A percentile compares a stretch with the other conserved stretches of the same genome.
Conservation (phyloP, 176 grass and related monocot species). For the Miscanthus lutarioriparius region DNA sequence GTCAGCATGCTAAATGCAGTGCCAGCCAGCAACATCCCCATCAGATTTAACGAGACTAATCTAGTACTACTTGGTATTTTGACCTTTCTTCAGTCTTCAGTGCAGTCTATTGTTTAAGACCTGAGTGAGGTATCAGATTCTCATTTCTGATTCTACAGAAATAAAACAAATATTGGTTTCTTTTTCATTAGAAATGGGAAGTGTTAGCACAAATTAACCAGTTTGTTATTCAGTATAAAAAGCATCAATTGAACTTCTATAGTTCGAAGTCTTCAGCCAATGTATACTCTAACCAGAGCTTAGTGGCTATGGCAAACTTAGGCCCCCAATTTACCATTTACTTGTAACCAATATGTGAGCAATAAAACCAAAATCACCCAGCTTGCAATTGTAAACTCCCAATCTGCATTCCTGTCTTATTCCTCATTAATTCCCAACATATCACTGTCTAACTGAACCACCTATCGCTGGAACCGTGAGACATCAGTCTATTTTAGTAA, state of each 20-base stretch:
- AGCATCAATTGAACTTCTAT: not conserved
- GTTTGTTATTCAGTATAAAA: not conserved
- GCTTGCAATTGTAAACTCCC: not conserved
- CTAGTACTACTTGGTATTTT: not conserved
- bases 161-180: not conserved
- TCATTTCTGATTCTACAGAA: not conserved
- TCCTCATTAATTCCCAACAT: not conserved
- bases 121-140: not conserved
- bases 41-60: not conserved
- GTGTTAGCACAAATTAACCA: not conserved
- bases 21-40: constrained; percentile 22
- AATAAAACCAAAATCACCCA: constrained; percentile 7
- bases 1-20: constrained; percentile 8
- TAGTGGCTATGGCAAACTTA: not conserved
- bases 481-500: constrained; percentile 8
- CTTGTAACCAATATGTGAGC: not conserved
- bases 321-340: not conserved
- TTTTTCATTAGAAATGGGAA: not conserved
- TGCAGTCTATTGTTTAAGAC: not conserved
- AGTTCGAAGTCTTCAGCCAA: not conserved
- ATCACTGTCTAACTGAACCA: constrained; percentile 13
- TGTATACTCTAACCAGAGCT: not conserved
- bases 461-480: not conserved
- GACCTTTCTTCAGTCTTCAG: not conserved
- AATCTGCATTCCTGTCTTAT: not conserved